phyloP scores from a whole-genome alignment of 257 asterid species.

The Nicotiana tomentosiformis region DNA sequence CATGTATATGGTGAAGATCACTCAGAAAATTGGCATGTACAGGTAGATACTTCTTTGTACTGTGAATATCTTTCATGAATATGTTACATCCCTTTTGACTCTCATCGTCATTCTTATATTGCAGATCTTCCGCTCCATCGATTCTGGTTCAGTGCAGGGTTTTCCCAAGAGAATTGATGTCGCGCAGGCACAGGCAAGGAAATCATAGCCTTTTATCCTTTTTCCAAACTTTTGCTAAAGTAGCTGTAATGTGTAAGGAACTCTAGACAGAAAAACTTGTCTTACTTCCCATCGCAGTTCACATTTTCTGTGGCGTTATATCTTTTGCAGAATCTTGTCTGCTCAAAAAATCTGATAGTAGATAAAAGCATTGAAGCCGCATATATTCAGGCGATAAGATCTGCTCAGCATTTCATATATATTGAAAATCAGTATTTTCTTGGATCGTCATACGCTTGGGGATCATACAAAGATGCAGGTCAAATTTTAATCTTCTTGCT shows the following conservation, averaged over 20 bases:
- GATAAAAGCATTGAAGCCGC: slow-evolving; percentile 87
- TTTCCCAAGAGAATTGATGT: slow-evolving; percentile 56
- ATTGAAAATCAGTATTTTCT: slow-evolving; percentile 91
- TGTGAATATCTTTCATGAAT: slow-evolving; percentile 10
- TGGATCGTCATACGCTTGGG: slow-evolving; percentile 93
- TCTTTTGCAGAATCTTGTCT: slow-evolving; percentile 56
- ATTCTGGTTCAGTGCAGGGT: slow-evolving; percentile 83
- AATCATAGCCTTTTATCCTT: not conserved
- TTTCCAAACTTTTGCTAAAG: not conserved
- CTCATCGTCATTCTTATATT: slow-evolving; percentile 12
- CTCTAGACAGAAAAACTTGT: not conserved
- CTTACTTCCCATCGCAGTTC: not conserved
- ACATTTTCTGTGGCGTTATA: not conserved
- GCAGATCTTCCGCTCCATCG: slow-evolving; percentile 91
- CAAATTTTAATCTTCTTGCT: slow-evolving; percentile 10
- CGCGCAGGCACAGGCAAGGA: slow-evolving; percentile 54
- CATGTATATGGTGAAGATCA: slow-evolving; percentile 45
- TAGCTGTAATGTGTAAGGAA: not conserved
- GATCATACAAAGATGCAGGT: slow-evolving; percentile 85
- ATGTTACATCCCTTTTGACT: slow-evolving; percentile 15
- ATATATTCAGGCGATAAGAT: slow-evolving; percentile 85
- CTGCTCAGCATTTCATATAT: slow-evolving; percentile 83
- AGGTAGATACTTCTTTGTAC: slow-evolving; percentile 41
- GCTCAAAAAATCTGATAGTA: slow-evolving; percentile 62
- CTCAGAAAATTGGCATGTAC: slow-evolving; percentile 85